phyloP scores from a whole-genome alignment of 2,329 filamentous ascomycete genomes.

The Paracoccidioides lutzii region DNA sequence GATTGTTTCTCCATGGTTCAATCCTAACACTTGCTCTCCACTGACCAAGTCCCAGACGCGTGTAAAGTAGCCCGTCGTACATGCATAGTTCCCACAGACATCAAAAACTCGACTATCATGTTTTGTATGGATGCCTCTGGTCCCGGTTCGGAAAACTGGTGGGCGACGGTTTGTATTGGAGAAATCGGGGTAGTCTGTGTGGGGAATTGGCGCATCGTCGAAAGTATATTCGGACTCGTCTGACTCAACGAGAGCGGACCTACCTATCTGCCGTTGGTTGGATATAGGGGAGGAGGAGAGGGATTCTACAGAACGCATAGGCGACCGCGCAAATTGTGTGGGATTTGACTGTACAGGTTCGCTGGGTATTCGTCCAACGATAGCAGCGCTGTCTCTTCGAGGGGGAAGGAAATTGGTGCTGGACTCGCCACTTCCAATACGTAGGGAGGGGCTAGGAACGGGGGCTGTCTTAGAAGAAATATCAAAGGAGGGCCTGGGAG shows the following conservation, averaged over 20 bases:
- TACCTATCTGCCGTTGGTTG: conserved; percentile 4
- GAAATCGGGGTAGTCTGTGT: conserved; percentile 65
- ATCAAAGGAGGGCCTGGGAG: conserved; percentile 9
- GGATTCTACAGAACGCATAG: conserved; percentile 19
- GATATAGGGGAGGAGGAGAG: conserved; percentile 6
- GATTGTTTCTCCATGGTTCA: conserved; percentile 72
- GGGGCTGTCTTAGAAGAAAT: conserved; percentile 1
- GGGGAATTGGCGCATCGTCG: conserved; percentile 40
- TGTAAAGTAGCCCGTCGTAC: conserved; percentile 75
- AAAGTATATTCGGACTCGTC: conserved; percentile 34
- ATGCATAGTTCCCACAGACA: conserved; percentile 75
- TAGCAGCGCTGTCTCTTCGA: conserved; percentile 16
- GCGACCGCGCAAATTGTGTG: conserved; percentile 16
- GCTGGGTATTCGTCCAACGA: conserved; percentile 10
- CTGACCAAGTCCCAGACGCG: conserved; percentile 76
- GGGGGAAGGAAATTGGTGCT: conserved; percentile 20
- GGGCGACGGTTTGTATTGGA: conserved; percentile 74
- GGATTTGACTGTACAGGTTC: conserved; percentile 8
- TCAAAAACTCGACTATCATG: conserved; percentile 81
- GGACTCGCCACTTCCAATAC: conserved; percentile 7
- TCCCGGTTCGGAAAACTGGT: conserved; percentile 58
- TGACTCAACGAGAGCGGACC: conserved; percentile 30
- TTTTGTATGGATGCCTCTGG: conserved; percentile 65
- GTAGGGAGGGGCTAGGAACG: not conserved
- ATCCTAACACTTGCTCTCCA: conserved; percentile 66